phyloP scores from a whole-genome alignment of 202 grass and related monocot species.

The Setaria italica region DNA sequence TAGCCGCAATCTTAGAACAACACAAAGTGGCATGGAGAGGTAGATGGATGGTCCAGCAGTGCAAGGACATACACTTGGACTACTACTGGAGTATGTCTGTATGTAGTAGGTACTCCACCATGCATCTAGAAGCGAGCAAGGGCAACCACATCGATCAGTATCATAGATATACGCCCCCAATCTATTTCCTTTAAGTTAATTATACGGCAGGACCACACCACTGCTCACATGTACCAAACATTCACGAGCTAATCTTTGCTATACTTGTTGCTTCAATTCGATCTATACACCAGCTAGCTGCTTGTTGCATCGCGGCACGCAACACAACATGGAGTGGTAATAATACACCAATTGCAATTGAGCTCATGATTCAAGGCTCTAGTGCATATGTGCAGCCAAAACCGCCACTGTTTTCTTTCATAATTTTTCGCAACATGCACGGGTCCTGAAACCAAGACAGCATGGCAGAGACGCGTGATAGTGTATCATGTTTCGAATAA shows the following conservation, averaged over 20 bases:
- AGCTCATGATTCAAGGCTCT: background rate
- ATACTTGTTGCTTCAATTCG: too few relatives aligned
- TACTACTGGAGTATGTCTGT: too few relatives aligned
- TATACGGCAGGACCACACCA: background rate
- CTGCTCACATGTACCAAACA: background rate
- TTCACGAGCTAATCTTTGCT: background rate
- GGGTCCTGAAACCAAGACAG: background rate
- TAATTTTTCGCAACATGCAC: background rate
- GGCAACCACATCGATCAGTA: too few relatives aligned
- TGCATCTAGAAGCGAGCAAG: too few relatives aligned
- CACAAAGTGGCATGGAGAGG: too few relatives aligned
- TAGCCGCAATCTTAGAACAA: too few relatives aligned
- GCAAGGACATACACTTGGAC: too few relatives aligned
- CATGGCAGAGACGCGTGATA: background rate
- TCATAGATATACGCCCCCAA: too few relatives aligned
- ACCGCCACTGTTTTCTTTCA: background rate
- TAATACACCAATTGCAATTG: conserved; percentile 2
- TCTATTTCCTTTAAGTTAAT: background rate
- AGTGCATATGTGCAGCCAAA: too few relatives aligned
- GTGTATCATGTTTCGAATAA: background rate
- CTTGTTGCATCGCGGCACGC: background rate
- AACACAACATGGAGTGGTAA: background rate
- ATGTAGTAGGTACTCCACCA: too few relatives aligned
- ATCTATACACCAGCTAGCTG: background rate
- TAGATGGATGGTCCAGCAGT: too few relatives aligned